Evolutionary conservation across 1,139 yeast species (phyloP).

Genomic region (Candida anutae): DNA sequence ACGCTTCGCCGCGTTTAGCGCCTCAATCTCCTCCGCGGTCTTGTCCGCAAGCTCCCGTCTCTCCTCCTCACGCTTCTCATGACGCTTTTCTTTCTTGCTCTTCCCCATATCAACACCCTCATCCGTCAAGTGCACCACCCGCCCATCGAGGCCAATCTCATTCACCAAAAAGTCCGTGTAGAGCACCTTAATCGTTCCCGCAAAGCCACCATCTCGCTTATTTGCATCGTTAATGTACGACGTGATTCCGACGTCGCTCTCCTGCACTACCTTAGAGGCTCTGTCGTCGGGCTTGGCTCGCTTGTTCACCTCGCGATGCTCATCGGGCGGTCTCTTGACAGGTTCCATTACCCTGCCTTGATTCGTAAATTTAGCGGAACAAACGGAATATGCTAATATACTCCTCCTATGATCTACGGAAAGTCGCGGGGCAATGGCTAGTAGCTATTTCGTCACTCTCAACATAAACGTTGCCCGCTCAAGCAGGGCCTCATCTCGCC

Average conservation of each 20-base stretch:
- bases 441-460: constrained; percentile 9
- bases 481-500: no score
- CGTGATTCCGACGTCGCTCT: constrained; percentile 79
- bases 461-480: no score
- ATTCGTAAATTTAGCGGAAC: no score
- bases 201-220: constrained; percentile 51
- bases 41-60: constrained; percentile 27
- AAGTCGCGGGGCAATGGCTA: constrained; percentile 3
- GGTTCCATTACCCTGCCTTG: no score
- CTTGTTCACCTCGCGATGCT: no score
- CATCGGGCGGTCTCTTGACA: no score
- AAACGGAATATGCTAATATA: no score
- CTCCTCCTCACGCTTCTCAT: constrained; percentile 38
- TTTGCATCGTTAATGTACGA: constrained; percentile 44
- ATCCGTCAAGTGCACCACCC: constrained; percentile 69
- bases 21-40: constrained; percentile 29
- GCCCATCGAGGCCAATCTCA: constrained; percentile 64
- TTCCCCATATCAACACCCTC: constrained; percentile 54
- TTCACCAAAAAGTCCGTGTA: constrained; percentile 94
- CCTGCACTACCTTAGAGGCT: constrained; percentile 31
- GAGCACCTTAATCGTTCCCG: constrained; percentile 76
- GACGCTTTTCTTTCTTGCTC: constrained; percentile 43
- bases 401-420: no score
- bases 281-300: constrained; percentile 4
- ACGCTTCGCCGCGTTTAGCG: constrained; percentile 21